Conservation (phyloP, 352 stramenopile genomes). For the Globisporangium middletonii region DNA sequence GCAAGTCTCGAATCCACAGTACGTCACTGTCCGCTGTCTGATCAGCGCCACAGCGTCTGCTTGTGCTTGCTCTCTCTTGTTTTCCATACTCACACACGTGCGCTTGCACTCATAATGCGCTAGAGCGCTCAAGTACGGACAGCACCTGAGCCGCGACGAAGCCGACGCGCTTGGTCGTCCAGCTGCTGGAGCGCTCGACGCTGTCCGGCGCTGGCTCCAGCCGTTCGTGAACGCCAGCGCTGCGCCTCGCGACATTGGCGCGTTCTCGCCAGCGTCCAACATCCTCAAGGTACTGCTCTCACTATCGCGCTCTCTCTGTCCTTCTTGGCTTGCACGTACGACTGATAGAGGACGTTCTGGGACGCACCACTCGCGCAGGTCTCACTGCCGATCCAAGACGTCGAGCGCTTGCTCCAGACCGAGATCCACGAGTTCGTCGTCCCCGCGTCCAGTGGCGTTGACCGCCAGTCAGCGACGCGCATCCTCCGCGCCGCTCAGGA, state of each 20-base stretch:
- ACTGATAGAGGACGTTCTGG: too few relatives aligned
- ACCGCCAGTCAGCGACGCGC: conserved; percentile 13
- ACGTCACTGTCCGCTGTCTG: conserved; percentile 11
- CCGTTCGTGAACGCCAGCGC: conserved; percentile 8
- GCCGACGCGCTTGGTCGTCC: conserved; percentile 37
- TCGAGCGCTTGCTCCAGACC: conserved; percentile 45
- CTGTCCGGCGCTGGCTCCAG: conserved; percentile 42
- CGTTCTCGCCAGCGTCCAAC: conserved; percentile 39
- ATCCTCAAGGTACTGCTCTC: conserved; percentile 20
- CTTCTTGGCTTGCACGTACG: too few relatives aligned
- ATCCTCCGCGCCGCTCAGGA: conserved; percentile 33
- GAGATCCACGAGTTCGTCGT: conserved; percentile 45
- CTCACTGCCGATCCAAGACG: conserved; percentile 29
- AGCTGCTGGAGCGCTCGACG: conserved; percentile 32
- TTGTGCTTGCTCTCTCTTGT: neutral
- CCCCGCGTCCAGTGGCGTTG: neutral
- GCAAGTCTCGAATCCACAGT: conserved; percentile 48
- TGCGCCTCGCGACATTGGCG: conserved; percentile 5
- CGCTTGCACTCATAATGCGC: neutral
- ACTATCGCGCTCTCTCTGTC: conserved; percentile 14
- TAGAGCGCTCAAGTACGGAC: conserved; percentile 48
- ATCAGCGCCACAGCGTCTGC: neutral
- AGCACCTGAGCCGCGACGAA: conserved; percentile 37
- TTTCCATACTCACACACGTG: neutral
- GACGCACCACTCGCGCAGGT: conserved; percentile 11